Percentiles rank a stretch among this genome's conserved stretches.
Conservation (phyloP, 2,329 filamentous ascomycete species). For the Pezicula radicicola region DNA sequence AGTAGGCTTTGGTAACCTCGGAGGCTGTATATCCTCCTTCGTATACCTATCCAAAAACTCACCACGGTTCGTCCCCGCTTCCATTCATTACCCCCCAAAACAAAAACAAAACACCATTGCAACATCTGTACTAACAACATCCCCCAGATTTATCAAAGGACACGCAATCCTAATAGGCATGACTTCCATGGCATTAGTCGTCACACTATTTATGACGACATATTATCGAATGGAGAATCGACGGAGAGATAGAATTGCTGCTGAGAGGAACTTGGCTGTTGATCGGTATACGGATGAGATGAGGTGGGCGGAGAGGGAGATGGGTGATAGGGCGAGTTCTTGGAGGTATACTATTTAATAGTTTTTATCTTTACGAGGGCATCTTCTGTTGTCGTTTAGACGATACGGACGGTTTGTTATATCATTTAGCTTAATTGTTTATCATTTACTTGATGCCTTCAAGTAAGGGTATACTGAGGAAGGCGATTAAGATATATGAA, state of each 20-base stretch:
- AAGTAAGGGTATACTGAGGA: too few species aligned
- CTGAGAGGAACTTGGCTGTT: constrained; percentile 39
- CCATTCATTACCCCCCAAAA: too few species aligned
- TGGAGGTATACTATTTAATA: constrained; percentile 49
- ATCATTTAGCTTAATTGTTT: too few species aligned
- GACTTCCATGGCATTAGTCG: constrained; percentile 42
- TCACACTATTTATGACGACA: constrained; percentile 53
- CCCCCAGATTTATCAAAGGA: constrained; percentile 37
- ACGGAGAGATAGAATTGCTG: constrained; percentile 40
- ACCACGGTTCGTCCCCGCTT: constrained; percentile 18
- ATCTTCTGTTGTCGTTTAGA: too few species aligned
- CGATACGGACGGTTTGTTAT: too few species aligned
- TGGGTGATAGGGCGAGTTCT: constrained; percentile 54
- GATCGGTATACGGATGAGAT: constrained; percentile 51
- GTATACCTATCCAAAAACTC: constrained; percentile 41
- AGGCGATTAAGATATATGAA: too few species aligned
- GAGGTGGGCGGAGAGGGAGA: constrained; percentile 47
- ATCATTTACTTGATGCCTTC: too few species aligned
- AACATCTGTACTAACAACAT: not conserved
- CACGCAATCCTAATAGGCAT: constrained; percentile 42
- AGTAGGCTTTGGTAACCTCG: constrained; percentile 38
- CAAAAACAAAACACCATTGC: too few species aligned
- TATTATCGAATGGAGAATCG: constrained; percentile 56
- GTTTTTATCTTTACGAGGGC: not conserved
- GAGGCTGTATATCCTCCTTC: constrained; percentile 46